Evolutionary conservation across 306 rosid genomes (phyloP), one percentile per base, ranked within the genome.

Genomic region (Inga laurina): DNA sequence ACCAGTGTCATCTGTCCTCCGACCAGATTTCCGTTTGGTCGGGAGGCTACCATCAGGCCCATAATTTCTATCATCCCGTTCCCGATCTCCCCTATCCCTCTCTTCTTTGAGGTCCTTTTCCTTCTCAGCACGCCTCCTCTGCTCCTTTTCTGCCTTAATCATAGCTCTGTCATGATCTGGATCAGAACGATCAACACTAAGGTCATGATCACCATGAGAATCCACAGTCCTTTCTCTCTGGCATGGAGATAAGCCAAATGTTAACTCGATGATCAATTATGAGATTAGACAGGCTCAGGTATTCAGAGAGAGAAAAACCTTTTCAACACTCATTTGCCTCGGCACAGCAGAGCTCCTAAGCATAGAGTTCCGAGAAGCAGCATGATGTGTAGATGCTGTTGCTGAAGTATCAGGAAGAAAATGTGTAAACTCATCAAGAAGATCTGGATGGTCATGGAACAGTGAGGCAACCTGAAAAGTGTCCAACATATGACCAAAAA

Each of bases 161-260:
- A 90, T 74, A 72, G 89, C 79, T 79, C 92, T 86, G 77, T 91
- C 98, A 73, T 91, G 92, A 81, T 94, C 98, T 30, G 87, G 88
- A 72, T 91, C 99, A 71, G 99, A 95, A 59, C 88, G 91, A 82
- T 94, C 98, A 86, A 94, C 98, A 89, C 97, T 94, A 57, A 85
- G 88, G 86, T 97, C 99, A 76, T 87, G 92, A 45, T 97, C 98
- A 75, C 87, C 88, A 74, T 89, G 91, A 71, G 96, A 89, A 82
- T 84, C 88, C 84, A 88, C 56, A 49, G 84, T 77, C 89, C 93
- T 89, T 76, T 92, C 98, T 85, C 90, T 91, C 99, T 97, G 97
- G 78, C 72, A 83, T 66, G 78, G 62, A 89, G 72, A 73, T 56
- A 81, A 82, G 66, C n/a, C 71, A 37, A 75, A 79, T 82, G 79